Conservation (phyloP, 2,329 filamentous ascomycete species). For the Pseudocercospora vitis region DNA sequence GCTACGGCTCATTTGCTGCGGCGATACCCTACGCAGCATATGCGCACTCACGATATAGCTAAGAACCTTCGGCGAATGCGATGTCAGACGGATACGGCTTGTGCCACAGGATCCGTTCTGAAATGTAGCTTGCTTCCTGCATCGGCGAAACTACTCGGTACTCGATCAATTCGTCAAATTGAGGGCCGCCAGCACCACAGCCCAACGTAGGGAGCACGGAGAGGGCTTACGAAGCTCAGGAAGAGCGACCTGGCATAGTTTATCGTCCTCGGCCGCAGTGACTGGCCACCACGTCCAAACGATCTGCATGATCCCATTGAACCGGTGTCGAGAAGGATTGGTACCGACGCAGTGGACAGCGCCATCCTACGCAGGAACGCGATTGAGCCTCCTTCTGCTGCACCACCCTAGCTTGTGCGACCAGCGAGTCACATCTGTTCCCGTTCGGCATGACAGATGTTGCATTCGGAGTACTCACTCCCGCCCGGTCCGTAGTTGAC, state of each 20-base stretch:
- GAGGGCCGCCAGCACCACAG: not conserved
- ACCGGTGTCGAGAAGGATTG: not conserved
- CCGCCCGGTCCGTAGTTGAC: too few relatives aligned
- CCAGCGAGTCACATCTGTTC: too few relatives aligned
- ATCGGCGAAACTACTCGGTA: not conserved
- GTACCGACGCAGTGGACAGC: not conserved
- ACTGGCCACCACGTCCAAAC: too few relatives aligned
- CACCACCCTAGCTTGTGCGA: not conserved
- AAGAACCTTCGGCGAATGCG: not conserved
- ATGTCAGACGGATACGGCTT: not conserved
- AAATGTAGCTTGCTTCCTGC: not conserved
- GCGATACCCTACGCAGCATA: not conserved
- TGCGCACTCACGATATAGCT: not conserved
- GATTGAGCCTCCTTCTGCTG: slow-evolving; percentile 1
- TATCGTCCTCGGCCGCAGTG: too few relatives aligned
- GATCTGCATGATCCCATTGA: too few relatives aligned
- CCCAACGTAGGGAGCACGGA: not conserved
- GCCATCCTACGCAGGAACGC: not conserved
- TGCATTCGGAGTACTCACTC: too few relatives aligned
- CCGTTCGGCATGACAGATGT: too few relatives aligned
- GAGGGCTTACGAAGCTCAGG: not conserved
- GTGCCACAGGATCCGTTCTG: not conserved
- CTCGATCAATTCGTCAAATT: not conserved
- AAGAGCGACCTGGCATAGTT: not conserved
- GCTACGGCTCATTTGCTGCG: not conserved